Evolutionary conservation across 371 early-diverging fungal species (phyloP).

Genomic region (Nematocida sp.): DNA sequence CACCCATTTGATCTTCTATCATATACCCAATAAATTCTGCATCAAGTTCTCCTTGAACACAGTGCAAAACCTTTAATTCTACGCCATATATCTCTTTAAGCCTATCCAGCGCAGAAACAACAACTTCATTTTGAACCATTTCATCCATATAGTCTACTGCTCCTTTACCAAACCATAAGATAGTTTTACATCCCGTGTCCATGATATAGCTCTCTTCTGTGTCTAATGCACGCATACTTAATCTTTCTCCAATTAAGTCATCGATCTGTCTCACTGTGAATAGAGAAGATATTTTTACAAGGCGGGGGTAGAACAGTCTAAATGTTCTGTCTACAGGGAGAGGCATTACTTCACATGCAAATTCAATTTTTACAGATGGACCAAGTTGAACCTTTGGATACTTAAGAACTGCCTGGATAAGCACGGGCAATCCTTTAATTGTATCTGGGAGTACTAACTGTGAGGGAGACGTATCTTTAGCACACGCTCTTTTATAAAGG

Average conservation of each 20-base stretch:
- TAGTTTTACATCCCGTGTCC: slow-evolving; percentile 62
- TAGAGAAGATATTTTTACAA: slow-evolving; percentile 67
- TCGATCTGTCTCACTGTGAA: slow-evolving; percentile 56
- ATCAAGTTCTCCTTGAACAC: slow-evolving; percentile 53
- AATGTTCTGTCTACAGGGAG: slow-evolving; percentile 65
- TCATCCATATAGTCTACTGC: slow-evolving; percentile 62
- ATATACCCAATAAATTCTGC: slow-evolving; percentile 62
- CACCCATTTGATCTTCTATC: slow-evolving; percentile 67
- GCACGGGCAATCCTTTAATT: slow-evolving; percentile 67
- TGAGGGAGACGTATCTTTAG: slow-evolving; percentile 56
- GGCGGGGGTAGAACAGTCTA: slow-evolving; percentile 69
- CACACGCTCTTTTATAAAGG: slow-evolving; percentile 66
- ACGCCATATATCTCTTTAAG: slow-evolving; percentile 51
- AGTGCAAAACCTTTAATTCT: slow-evolving; percentile 29
- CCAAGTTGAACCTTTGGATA: slow-evolving; percentile 60
- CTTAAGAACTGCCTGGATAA: slow-evolving; percentile 65
- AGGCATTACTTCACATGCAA: slow-evolving; percentile 38
- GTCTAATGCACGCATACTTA: slow-evolving; percentile 57
- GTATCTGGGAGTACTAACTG: slow-evolving; percentile 70
- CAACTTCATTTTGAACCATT: slow-evolving; percentile 21
- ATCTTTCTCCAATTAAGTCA: slow-evolving; percentile 50
- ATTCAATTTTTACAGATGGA: neutral
- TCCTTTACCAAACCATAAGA: slow-evolving; percentile 68
- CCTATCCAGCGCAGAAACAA: neutral
- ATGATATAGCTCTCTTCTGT: slow-evolving; percentile 68